Evolutionary conservation across 495 filamentous ascomycete genomes (phyloP).

Genomic region (Monascus purpureus): DNA sequence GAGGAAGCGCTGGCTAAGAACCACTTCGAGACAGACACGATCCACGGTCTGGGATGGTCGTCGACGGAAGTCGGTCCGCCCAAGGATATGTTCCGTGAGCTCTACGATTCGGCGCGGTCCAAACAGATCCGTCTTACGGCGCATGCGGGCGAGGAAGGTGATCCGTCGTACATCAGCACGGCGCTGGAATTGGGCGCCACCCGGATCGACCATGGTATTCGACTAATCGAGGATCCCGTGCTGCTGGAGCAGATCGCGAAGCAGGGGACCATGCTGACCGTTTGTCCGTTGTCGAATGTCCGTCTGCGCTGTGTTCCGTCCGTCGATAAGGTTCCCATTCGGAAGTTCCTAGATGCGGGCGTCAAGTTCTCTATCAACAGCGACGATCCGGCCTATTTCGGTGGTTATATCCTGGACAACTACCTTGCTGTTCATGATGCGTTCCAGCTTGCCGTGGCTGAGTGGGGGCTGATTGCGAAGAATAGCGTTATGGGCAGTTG

Average conservation of each 20-base stretch:
- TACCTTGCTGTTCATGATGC: constrained; percentile 66
- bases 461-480: constrained; percentile 52
- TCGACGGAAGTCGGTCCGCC: constrained; percentile 51
- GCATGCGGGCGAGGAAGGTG: constrained; percentile 67
- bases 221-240: constrained; percentile 43
- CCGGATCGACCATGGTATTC: constrained; percentile 64
- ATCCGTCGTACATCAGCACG: constrained; percentile 46
- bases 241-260: constrained; percentile 44
- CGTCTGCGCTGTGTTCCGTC: constrained; percentile 41
- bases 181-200: constrained; percentile 46
- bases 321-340: constrained; percentile 47
- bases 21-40: constrained; percentile 34
- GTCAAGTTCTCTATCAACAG: constrained; percentile 59
- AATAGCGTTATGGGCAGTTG: constrained; percentile 50
- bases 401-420: constrained; percentile 61
- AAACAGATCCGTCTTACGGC: constrained; percentile 45
- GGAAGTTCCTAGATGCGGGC: constrained; percentile 48
- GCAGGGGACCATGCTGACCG: constrained; percentile 44
- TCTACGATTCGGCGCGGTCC: constrained; percentile 39
- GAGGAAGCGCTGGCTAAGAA: constrained; percentile 29
- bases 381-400: constrained; percentile 75
- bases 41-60: constrained; percentile 54
- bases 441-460: constrained; percentile 41
- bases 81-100: constrained; percentile 45
- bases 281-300: constrained; percentile 66